Conservation (phyloP, 139 green algal genomes). For the Micractinium sp. region DNA sequence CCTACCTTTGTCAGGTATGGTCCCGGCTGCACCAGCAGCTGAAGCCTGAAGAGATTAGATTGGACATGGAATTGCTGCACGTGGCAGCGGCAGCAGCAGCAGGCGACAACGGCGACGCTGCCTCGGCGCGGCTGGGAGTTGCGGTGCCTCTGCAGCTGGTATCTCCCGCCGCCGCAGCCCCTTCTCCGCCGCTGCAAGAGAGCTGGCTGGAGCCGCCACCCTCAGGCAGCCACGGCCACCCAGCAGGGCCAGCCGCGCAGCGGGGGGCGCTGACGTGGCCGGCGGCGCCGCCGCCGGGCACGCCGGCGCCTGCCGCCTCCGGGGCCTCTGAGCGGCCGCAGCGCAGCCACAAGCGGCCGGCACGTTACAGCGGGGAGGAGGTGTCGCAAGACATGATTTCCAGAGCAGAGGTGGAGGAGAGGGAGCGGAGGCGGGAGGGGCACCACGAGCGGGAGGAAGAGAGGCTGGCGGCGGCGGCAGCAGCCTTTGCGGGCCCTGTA, state of each 20-base stretch:
- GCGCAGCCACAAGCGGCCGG: constrained; percentile 5
- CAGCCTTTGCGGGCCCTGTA: background rate
- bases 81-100: background rate
- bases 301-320: background rate
- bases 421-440: background rate
- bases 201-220: background rate
- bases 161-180: background rate
- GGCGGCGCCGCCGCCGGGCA: background rate
- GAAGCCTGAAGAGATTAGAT: background rate
- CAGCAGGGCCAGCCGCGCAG: background rate
- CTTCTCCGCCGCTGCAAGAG: constrained; percentile 12
- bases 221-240: background rate
- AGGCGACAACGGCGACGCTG: background rate
- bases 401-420: background rate
- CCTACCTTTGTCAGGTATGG: background rate
- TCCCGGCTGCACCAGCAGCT: background rate
- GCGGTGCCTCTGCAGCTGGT: background rate
- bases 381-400: background rate
- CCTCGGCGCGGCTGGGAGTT: background rate
- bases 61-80: background rate
- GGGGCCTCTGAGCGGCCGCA: background rate
- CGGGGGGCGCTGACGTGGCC: background rate
- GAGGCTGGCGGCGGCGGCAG: background rate
- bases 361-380: background rate
- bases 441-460: background rate